A percentile compares a stretch with the other conserved stretches of the same genome.
These are phyloP conservation scores for Nakazawaea laoshanensis DNA, from an alignment of 805 yeast species.

Conservation along the genomic window DNA sequence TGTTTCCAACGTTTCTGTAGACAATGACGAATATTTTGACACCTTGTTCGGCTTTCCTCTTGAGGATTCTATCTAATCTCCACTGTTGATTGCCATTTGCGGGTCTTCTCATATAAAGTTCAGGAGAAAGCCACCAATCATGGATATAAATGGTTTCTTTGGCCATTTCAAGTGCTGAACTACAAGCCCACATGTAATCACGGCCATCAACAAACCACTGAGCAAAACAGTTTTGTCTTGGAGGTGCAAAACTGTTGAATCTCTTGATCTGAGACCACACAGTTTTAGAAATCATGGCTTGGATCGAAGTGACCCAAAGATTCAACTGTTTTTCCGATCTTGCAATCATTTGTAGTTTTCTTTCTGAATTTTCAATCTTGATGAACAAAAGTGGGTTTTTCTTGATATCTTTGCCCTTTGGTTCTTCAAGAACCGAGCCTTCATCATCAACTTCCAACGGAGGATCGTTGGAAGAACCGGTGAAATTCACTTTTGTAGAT, in stretches of 20 bases:
- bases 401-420: constrained; percentile 14
- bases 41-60: constrained; percentile 88
- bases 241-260: constrained; percentile 89
- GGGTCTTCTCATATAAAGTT: constrained; percentile 85
- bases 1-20: constrained; percentile 88
- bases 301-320: constrained; percentile 70
- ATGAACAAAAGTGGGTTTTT: constrained; percentile 42
- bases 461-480: constrained; percentile 23
- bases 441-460: constrained; percentile 12
- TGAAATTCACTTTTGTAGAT: constrained; percentile 48
- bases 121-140: constrained; percentile 99
- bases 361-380: constrained; percentile 63
- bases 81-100: constrained; percentile 92
- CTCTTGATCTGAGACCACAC: constrained; percentile 70
- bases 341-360: constrained; percentile 67
- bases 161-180: constrained; percentile 89
- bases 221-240: constrained; percentile 75
- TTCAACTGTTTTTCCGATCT: constrained; percentile 55
- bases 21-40: constrained; percentile 88
- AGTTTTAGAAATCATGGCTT: constrained; percentile 56
- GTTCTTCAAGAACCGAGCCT: constrained; percentile 27
- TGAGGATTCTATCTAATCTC: constrained; percentile 82
- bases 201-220: constrained; percentile 94
- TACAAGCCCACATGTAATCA: constrained; percentile 94
- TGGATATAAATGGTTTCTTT: constrained; percentile 89